Base-by-base conservation (phyloP, 139 green algal species). In the Marvania coccoides region DNA sequence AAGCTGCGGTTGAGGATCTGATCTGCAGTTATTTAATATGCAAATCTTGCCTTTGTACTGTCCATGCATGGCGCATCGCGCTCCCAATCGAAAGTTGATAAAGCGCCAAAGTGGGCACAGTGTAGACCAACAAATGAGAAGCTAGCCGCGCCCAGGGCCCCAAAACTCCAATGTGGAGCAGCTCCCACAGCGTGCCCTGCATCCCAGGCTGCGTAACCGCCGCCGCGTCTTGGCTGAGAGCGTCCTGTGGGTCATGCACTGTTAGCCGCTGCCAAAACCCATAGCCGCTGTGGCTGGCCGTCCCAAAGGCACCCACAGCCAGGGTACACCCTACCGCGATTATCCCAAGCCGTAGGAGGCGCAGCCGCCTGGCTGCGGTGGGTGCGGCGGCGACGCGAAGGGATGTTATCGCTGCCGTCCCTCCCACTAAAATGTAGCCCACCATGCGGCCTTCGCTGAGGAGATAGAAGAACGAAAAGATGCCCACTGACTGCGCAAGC, bases 381-480 rank as follows among this genome's bases (percentile, higher is more conserved):
- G 3, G 24, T 5, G 35, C 40, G 14, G 5, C 3, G 60, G 19
- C 31, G n/a, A 13, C 47, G 9, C 31, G n/a, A 42, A 34, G 42
- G 1, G 57, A 6, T 23, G 29, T 12, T 1, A 7, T 24, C n/a
- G 38, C 6, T 24, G 19, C 42, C 19, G 42, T 51, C 42, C 19
- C 42, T 19, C 19, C 42, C 19, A 51, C 19, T 51, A 51, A 51
- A 51, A 51, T n/a, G 48, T 14, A 46, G 37, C 37, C 47, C 26
- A 35, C 6, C 33, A 65, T 8, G 48, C 26, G n/a, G 39, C 71
- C 71, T 70, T 78, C 71, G 30, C 26, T 74, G 5, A 81, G 56
- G 23, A 82, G 57, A 47, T 58, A 72, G 54, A 72, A 77, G 47
- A 76, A 75, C 34, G 55, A 74, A 14, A 81, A 72, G 39, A 74